A percentile compares a stretch with the other conserved stretches of the same genome.
Evolutionary conservation across 2,329 filamentous ascomycete genomes (phyloP).

Genomic region (Venturia asperata): DNA sequence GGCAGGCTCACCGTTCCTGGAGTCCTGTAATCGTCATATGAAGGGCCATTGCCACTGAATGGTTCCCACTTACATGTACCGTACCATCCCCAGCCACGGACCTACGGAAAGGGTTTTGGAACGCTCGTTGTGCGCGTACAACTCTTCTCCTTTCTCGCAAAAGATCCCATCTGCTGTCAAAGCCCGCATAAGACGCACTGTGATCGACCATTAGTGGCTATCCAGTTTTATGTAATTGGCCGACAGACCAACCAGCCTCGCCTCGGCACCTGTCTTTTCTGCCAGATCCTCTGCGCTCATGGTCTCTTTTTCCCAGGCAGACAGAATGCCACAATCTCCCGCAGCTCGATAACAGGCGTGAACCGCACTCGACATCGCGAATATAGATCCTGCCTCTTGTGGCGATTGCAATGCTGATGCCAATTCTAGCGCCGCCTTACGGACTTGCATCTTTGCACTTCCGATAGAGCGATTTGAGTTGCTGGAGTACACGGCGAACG

Average conservation of each 20-base stretch:
- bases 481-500: neutral
- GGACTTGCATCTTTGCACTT: neutral
- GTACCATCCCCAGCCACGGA: neutral
- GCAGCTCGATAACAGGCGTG: neutral
- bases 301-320: neutral
- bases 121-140: neutral
- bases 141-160: neutral
- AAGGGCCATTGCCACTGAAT: neutral
- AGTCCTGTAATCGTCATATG: neutral
- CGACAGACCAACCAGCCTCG: neutral
- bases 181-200: conserved; percentile 1
- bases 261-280: neutral
- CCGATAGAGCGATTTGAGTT: too few relatives aligned
- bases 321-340: neutral
- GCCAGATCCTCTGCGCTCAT: conserved; percentile 3
- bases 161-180: neutral
- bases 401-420: neutral
- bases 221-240: neutral
- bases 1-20: neutral
- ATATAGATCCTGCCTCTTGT: neutral
- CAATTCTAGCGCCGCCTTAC: neutral
- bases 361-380: neutral
- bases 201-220: neutral
- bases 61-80: neutral
- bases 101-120: neutral